phyloP scores from a whole-genome alignment of 768 basidiomycete genomes.

The Boletus bicolor region DNA sequence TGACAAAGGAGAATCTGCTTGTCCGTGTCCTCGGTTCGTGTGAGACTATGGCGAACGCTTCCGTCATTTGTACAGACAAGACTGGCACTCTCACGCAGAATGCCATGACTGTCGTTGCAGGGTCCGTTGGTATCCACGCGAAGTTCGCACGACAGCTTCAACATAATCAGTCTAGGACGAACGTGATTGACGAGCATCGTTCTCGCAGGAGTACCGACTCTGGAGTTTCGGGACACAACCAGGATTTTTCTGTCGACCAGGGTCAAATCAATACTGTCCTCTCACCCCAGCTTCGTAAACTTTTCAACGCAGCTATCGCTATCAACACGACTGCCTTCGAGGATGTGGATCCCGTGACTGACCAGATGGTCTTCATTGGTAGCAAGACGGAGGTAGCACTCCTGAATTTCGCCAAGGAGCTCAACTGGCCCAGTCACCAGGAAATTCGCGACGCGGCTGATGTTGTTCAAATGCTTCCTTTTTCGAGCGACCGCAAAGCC shows the following conservation, averaged over 20 bases:
- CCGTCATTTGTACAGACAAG: conserved; percentile 94
- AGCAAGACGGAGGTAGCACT: conserved; percentile 96
- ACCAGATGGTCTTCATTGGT: conserved; percentile 68
- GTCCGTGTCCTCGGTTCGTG: conserved; percentile 96
- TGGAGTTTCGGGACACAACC: conserved; percentile 38
- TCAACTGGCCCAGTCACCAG: conserved; percentile 73
- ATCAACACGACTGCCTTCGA: conserved; percentile 96
- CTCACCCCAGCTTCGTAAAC: conserved; percentile 51
- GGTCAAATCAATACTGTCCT: conserved; percentile 62
- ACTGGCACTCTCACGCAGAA: conserved; percentile 97
- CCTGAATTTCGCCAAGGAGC: conserved; percentile 77
- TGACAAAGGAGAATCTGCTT: conserved; percentile 92
- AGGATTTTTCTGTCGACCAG: conserved; percentile 89
- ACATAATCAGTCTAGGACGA: conserved; percentile 67
- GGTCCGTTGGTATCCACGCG: conserved; percentile 88
- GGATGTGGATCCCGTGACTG: conserved; percentile 62
- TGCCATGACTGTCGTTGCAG: conserved; percentile 93
- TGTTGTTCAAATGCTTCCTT: conserved; percentile 86
- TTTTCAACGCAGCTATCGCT: conserved; percentile 84
- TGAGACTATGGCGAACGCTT: conserved; percentile 98
- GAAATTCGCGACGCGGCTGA: conserved; percentile 55
- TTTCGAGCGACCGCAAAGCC: conserved; percentile 89
- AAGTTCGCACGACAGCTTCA: conserved; percentile 85
- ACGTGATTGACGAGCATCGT: conserved; percentile 55
- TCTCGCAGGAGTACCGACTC: conserved; percentile 32